Evolutionary conservation across 2,329 filamentous ascomycete genomes (phyloP).

Genomic region (Monosporascus sp.): DNA sequence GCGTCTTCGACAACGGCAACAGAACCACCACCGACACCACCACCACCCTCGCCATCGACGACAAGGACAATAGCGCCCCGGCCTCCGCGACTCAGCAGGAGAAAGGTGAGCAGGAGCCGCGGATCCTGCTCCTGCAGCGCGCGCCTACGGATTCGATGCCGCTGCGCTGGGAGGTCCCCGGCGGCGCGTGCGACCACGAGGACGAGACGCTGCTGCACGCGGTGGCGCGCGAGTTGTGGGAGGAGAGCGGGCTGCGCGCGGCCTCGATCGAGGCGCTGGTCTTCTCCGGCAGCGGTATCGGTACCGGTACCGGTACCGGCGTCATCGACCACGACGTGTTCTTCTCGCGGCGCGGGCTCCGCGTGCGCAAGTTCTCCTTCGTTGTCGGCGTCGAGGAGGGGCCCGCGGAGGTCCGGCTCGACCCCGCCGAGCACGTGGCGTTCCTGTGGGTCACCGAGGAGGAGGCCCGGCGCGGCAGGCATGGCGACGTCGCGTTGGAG

Average conservation of each 20-base stretch:
- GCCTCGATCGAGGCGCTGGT: slow-evolving; percentile 14
- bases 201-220: slow-evolving; percentile 33
- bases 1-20: slow-evolving; percentile 19
- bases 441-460: slow-evolving; percentile 28
- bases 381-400: slow-evolving; percentile 17
- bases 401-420: slow-evolving; percentile 20
- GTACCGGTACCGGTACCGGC: background rate
- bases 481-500: slow-evolving; percentile 16
- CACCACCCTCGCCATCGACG: background rate
- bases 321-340: slow-evolving; percentile 12
- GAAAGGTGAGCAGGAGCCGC: slow-evolving; percentile 4
- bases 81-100: background rate
- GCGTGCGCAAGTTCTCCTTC: slow-evolving; percentile 24
- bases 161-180: slow-evolving; percentile 35
- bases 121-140: slow-evolving; percentile 35
- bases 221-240: slow-evolving; percentile 34
- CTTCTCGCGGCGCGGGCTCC: slow-evolving; percentile 9
- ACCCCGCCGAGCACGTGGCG: slow-evolving; percentile 26
- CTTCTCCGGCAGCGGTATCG: background rate
- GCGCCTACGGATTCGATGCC: slow-evolving; percentile 31
- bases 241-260: slow-evolving; percentile 32
- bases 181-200: slow-evolving; percentile 31
- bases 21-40: background rate
- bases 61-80: background rate
- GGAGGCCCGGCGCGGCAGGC: slow-evolving; percentile 18